Evolutionary conservation across 2,329 filamentous ascomycete species (phyloP).

Genomic region (Thelonectria rubi): DNA sequence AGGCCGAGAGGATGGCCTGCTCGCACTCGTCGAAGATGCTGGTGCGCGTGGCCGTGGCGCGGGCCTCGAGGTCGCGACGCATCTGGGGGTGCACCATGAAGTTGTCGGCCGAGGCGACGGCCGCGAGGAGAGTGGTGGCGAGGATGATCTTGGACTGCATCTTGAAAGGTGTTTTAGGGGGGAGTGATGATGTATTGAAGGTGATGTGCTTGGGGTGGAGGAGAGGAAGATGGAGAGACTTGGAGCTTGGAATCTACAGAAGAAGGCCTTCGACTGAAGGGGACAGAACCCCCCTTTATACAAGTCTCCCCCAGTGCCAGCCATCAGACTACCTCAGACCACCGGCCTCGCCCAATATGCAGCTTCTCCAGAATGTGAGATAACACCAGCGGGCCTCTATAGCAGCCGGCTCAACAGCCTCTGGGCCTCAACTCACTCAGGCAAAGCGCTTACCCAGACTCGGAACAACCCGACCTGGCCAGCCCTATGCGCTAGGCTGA

Average conservation of each 20-base stretch:
- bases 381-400: background rate
- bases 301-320: background rate
- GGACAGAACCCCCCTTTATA: background rate
- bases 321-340: background rate
- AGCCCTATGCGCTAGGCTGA: conserved; percentile 16
- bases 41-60: conserved; percentile 28
- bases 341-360: background rate
- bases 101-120: conserved; percentile 41
- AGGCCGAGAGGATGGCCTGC: conserved; percentile 36
- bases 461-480: conserved; percentile 3
- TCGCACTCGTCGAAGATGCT: conserved; percentile 35
- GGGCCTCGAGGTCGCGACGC: conserved; percentile 41
- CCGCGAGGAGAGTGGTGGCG: conserved; percentile 39
- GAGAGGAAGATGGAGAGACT: background rate
- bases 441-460: conserved; percentile 26
- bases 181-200: background rate
- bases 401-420: background rate
- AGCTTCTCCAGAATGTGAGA: background rate
- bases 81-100: conserved; percentile 43
- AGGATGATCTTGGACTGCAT: conserved; percentile 44
- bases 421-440: background rate
- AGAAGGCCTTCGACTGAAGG: background rate
- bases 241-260: background rate
- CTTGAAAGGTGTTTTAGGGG: conserved; percentile 28
- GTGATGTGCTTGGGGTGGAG: background rate